Base-by-base conservation (phyloP, 2,329 filamentous ascomycete species). In the Aspergillus spinulosporus region DNA sequence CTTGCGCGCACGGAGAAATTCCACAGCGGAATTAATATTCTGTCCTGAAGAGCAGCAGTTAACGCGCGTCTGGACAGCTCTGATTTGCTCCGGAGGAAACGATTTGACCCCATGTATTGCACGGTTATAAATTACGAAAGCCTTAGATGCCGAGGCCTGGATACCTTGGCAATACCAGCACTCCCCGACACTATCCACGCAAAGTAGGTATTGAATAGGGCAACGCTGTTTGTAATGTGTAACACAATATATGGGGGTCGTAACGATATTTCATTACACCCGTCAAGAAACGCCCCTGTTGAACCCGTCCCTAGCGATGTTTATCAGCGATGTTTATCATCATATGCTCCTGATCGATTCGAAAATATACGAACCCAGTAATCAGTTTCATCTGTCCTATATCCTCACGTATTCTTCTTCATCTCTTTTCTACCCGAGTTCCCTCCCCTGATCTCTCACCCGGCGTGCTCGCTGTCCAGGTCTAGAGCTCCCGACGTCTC, bases 21-120 rank as follows among this genome's bases (percentile, higher is more conserved):
- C 34, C 34, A 49, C 36, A 34, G 44, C 29, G 44, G 44, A n/a
- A 28, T 45, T 37, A 37, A 37, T 8, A 37, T 21, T 21, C 21
- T 21, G 21, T 8, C 34, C 15, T 11, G 12, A 34, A 29, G 44
- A 39, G 43, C 21, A 11, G 31, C 8, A 21, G 21, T 14, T 21
- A 52, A 52, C 50, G 43, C 52, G 52, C 56, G 48, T 55, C 37
- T 49, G 26, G 34, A 8, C 29, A 21, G 39, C 14, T 52, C 29
- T 52, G 49, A 55, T 55, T 58, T 58, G 48, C 46, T 40, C 43
- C 21, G 46, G 42, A 46, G 36, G 46, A 51, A 51, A 58, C 46
- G 29, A 46, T 36, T 12, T 6, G 34, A 39, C 34, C 21, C 5
- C 26, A n/a, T 52, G 39, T 36, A 44, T n/a, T 39, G 40, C 5